phyloP scores from a whole-genome alignment of 495 filamentous ascomycete species.

The Durotheca rogersii region DNA sequence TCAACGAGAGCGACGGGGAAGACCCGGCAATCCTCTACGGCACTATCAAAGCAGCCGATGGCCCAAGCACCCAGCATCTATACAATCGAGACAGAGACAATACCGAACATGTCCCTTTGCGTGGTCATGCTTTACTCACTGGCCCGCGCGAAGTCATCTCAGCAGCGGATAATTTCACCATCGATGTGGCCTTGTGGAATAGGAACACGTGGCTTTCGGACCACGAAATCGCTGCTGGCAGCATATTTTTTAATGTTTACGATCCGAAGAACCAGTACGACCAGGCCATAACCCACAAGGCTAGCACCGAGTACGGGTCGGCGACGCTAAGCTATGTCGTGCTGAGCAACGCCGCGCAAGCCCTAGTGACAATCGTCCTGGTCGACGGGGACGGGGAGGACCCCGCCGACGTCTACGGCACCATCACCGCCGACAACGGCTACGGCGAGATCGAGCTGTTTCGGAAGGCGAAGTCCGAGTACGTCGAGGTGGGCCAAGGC shows the following conservation, averaged over 20 bases:
- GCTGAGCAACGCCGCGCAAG: slow-evolving; percentile 3
- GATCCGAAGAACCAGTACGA: not conserved
- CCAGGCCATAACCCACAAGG: not conserved
- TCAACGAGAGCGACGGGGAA: not conserved
- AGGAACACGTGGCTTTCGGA: not conserved
- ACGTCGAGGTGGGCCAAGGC: not conserved
- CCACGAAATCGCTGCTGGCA: slow-evolving; percentile 1
- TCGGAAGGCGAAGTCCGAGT: not conserved
- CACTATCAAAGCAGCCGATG: not conserved
- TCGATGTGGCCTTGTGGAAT: not conserved
- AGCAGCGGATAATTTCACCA: not conserved
- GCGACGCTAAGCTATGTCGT: not conserved
- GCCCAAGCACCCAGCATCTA: not conserved
- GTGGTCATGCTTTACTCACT: not conserved
- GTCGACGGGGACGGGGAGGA: slow-evolving; percentile 7
- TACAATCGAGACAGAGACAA: not conserved
- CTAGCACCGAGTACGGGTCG: not conserved
- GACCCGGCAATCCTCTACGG: not conserved
- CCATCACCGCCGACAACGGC: slow-evolving; percentile 1
- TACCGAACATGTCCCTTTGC: not conserved
- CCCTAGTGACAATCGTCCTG: slow-evolving; percentile 3
- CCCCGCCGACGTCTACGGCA: slow-evolving; percentile 6
- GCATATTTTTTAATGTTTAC: not conserved
- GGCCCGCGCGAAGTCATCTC: not conserved
- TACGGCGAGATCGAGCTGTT: slow-evolving; percentile 2